Evolutionary conservation across 2,329 filamentous ascomycete species (phyloP), one percentile per base, ranked within the genome.

Genomic region (Albifimbria verrucaria): DNA sequence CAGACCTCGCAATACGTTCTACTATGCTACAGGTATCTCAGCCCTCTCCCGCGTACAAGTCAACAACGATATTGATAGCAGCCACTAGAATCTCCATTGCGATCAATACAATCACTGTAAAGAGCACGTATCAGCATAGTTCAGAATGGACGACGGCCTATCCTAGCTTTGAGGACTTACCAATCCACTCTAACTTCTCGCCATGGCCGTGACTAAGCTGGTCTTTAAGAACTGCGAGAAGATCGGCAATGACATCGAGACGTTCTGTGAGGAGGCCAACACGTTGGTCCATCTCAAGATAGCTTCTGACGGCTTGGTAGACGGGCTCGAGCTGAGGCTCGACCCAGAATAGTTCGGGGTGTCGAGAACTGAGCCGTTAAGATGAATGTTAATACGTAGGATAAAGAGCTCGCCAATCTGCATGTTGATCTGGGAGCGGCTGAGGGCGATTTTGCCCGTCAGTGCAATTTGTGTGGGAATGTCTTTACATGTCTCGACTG

Each of bases 341-440:
- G 26, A 93, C 90, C 94, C 94, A 99, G 81, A 99, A 97, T 42
- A 99, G 81, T 73, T 99, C 94, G 0, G 94, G 10, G 92, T 96
- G 70, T 99, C 94, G 39, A 99, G 86, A 6, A 99, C 92, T 25
- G 90, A 96, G 28, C 94, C 94, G 70, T 97, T 96, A 49, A 99
- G 81, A 73, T 99, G 95, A 65, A 99, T 97, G 70, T 94, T 97
- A 75, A 99, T 97, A 55, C 94, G 86, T 26, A 99, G 77, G 66
- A 99, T 97, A 72, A 99, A 99, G 51, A 99, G 83, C 75, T 99
- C 92, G 68, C 94, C 94, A 56, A 99, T 97, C 73, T 97, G 92
- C 92, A 97, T 97, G 77, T 97, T 97, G 78, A 99, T 97, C 69
- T 97, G 86, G 54, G 86, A 85, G 43, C 93, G 86, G 54, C 87